Evolutionary conservation across 306 rosid species (phyloP).

Genomic region (Gastrolobium villosum): DNA sequence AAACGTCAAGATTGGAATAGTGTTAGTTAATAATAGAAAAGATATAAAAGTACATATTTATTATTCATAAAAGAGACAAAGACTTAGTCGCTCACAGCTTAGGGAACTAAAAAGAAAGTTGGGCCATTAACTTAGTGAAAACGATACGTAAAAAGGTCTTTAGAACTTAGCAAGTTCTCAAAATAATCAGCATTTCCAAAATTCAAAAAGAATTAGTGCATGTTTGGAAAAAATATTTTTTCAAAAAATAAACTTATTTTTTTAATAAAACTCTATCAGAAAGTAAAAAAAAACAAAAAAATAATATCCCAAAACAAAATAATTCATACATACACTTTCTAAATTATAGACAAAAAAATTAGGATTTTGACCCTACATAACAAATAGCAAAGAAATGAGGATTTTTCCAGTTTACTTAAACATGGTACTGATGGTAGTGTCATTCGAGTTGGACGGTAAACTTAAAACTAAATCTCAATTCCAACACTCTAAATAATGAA

Average conservation of each 20-base stretch:
- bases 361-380: slow-evolving; percentile 36
- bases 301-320: no score
- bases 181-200: slow-evolving; percentile 13
- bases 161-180: slow-evolving; percentile 41
- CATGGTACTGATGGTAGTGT: background rate
- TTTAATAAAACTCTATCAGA: no score
- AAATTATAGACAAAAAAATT: slow-evolving; percentile 32
- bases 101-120: no score
- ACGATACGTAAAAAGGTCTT: slow-evolving; percentile 37
- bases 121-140: slow-evolving; percentile 47
- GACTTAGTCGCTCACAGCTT: slow-evolving; percentile 55
- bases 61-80: slow-evolving; percentile 33
- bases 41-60: slow-evolving; percentile 43
- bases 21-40: slow-evolving; percentile 43
- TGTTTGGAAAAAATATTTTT: no score
- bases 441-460: background rate
- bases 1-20: slow-evolving; percentile 41
- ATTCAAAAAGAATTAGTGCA: no score
- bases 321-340: no score
- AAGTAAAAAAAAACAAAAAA: no score
- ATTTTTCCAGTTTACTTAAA: no score
- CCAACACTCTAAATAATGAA: background rate
- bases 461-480: background rate
- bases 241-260: no score
- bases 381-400: slow-evolving; percentile 24